These are phyloP conservation scores for Stachybotrys echinatus DNA, from an alignment of 2,329 filamentous ascomycete species.

Conservation along the genomic window DNA sequence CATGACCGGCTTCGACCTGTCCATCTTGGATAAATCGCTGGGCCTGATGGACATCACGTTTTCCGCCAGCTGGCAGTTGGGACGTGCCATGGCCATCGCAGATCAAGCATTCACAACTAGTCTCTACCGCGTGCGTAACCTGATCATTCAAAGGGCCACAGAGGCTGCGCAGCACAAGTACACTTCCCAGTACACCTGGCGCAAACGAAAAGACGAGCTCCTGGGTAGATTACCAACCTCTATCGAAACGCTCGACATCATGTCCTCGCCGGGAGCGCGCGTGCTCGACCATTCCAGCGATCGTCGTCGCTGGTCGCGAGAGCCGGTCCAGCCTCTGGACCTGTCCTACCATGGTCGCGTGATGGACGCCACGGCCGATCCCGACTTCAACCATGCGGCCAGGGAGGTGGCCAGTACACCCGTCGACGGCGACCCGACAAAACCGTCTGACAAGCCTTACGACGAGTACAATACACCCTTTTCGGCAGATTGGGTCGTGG, in stretches of 20 bases:
- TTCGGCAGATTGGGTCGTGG: constrained; percentile 25
- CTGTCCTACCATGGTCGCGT: background rate
- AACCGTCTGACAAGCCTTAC: background rate
- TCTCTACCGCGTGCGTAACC: constrained; percentile 7
- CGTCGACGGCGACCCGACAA: constrained; percentile 5
- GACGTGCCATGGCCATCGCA: constrained; percentile 28
- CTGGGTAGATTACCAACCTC: constrained; percentile 2
- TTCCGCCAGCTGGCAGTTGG: constrained; percentile 33
- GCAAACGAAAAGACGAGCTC: background rate
- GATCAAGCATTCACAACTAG: constrained; percentile 24
- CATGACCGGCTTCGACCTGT: constrained; percentile 24
- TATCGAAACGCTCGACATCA: background rate
- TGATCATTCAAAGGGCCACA: background rate
- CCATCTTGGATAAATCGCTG: constrained; percentile 28
- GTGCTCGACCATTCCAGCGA: background rate
- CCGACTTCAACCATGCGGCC: background rate
- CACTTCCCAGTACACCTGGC: too few species aligned
- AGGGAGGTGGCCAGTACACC: background rate
- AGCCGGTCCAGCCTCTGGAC: background rate
- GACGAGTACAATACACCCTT: constrained; percentile 18
- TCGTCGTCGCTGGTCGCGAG: background rate
- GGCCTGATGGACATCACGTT: constrained; percentile 37
- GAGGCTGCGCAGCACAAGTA: background rate
- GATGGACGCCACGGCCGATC: background rate
- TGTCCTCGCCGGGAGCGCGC: background rate